Percentiles rank a stretch among this genome's conserved stretches.
Conservation (phyloP, 2,329 filamentous ascomycete species). For the Fusarium nisikadoi region DNA sequence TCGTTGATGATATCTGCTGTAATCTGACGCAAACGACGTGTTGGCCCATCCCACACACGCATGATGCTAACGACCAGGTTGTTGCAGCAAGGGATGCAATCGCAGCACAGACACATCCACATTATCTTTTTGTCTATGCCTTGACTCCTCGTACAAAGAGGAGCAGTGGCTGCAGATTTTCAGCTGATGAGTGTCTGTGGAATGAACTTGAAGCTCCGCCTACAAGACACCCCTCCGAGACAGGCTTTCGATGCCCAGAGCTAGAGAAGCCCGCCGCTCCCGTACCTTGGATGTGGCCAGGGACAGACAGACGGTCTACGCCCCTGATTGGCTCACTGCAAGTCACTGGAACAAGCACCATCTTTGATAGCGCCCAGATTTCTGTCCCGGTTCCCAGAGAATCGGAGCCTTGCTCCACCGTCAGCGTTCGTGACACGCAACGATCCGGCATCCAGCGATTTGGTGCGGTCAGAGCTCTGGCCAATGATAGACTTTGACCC, state of each 20-base stretch:
- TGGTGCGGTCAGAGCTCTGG: constrained; percentile 32
- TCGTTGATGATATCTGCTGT: constrained; percentile 1
- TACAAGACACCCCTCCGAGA: constrained; percentile 31
- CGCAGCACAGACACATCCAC: neutral
- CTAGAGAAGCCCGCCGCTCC: constrained; percentile 41
- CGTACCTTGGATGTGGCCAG: constrained; percentile 41
- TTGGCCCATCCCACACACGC: constrained; percentile 14
- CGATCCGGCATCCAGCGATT: constrained; percentile 41
- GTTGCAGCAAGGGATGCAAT: constrained; percentile 1
- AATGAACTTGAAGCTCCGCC: constrained; percentile 30
- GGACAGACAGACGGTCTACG: constrained; percentile 17
- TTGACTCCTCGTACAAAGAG: constrained; percentile 5
- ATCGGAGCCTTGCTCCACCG: constrained; percentile 48
- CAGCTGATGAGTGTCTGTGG: constrained; percentile 35
- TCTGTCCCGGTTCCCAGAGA: constrained; percentile 48
- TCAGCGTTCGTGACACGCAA: constrained; percentile 43
- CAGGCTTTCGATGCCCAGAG: constrained; percentile 38
- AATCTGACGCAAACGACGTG: constrained; percentile 23
- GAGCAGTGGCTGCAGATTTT: constrained; percentile 34
- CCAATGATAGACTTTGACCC: constrained; percentile 28
- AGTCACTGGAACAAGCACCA: constrained; percentile 36
- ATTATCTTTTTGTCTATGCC: constrained; percentile 7
- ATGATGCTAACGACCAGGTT: neutral
- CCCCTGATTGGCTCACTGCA: constrained; percentile 40
- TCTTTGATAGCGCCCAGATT: constrained; percentile 40